These are phyloP conservation scores for Fonsecaea nubica DNA, from an alignment of 2,329 filamentous ascomycete species.

Conservation along the genomic window DNA sequence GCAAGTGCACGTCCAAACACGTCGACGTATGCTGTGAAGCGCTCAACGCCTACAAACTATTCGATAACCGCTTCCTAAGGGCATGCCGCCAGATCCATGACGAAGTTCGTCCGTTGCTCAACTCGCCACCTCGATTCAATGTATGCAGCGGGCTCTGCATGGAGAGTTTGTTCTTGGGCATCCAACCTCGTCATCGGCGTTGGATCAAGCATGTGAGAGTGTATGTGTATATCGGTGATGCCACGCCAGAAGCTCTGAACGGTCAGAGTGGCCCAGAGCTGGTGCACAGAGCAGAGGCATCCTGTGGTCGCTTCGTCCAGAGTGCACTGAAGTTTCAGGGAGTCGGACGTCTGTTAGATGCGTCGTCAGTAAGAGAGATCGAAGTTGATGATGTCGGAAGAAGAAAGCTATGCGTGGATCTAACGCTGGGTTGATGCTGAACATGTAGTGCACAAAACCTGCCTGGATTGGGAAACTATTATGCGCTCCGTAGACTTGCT, in stretches of 20 bases:
- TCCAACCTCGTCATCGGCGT: slow-evolving; percentile 12
- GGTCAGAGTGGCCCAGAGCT: slow-evolving; percentile 8
- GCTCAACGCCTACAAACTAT: slow-evolving; percentile 12
- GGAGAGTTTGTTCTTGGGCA: slow-evolving; percentile 22
- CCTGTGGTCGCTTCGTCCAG: slow-evolving; percentile 24
- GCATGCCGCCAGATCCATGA: slow-evolving; percentile 25
- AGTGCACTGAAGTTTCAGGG: slow-evolving; percentile 25
- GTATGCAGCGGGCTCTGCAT: slow-evolving; percentile 29
- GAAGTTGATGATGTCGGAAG: slow-evolving; percentile 13
- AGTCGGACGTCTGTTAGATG: slow-evolving; percentile 20
- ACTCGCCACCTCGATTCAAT: slow-evolving; percentile 20
- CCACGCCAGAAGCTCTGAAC: neutral
- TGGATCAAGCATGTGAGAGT: slow-evolving; percentile 23
- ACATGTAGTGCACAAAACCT: neutral
- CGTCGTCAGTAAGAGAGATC: slow-evolving; percentile 4
- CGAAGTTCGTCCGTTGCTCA: slow-evolving; percentile 21
- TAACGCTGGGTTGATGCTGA: slow-evolving; percentile 10
- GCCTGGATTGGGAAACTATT: neutral
- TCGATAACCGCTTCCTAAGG: slow-evolving; percentile 28
- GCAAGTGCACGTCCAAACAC: slow-evolving; percentile 14
- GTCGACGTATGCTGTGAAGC: slow-evolving; percentile 9
- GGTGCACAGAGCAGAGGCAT: slow-evolving; percentile 22
- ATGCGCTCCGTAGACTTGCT: neutral
- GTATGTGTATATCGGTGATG: slow-evolving; percentile 21
- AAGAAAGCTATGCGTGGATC: slow-evolving; percentile 23